Conservation (phyloP, 345 rosid species). For the Lepidium sativum region DNA sequence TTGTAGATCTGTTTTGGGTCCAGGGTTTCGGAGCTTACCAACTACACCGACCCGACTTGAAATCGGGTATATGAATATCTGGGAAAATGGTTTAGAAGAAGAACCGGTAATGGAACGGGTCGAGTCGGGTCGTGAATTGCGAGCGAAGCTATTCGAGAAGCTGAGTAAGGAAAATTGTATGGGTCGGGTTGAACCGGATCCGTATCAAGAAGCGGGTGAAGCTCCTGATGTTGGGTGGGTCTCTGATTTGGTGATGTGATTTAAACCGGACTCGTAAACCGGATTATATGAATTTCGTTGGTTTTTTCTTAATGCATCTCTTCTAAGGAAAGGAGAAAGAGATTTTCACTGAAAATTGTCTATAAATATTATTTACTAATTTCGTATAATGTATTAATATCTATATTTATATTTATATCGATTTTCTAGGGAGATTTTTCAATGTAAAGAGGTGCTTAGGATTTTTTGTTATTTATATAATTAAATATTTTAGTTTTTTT, state of each 20-base stretch:
- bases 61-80: slow-evolving; percentile 31
- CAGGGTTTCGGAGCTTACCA: slow-evolving; percentile 56
- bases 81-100: slow-evolving; percentile 48
- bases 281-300: background rate
- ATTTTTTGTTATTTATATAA: background rate
- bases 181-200: slow-evolving; percentile 14
- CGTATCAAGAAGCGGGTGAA: background rate
- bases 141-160: slow-evolving; percentile 61
- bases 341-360: background rate
- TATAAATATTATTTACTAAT: slow-evolving; percentile 12
- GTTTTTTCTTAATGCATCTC: background rate
- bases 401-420: too few species aligned
- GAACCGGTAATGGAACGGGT: slow-evolving; percentile 80
- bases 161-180: slow-evolving; percentile 55
- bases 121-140: slow-evolving; percentile 70
- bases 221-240: slow-evolving; percentile 73
- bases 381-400: slow-evolving; percentile 1
- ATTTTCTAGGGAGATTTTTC: background rate
- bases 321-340: background rate
- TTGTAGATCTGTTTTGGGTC: slow-evolving; percentile 40
- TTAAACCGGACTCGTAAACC: background rate
- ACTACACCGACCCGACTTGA: slow-evolving; percentile 36
- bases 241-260: slow-evolving; percentile 54
- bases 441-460: slow-evolving; percentile 1
- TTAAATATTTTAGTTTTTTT: background rate